Evolutionary conservation across 2,329 filamentous ascomycete genomes (phyloP).

Genomic region (Shiraia bambusicola): DNA sequence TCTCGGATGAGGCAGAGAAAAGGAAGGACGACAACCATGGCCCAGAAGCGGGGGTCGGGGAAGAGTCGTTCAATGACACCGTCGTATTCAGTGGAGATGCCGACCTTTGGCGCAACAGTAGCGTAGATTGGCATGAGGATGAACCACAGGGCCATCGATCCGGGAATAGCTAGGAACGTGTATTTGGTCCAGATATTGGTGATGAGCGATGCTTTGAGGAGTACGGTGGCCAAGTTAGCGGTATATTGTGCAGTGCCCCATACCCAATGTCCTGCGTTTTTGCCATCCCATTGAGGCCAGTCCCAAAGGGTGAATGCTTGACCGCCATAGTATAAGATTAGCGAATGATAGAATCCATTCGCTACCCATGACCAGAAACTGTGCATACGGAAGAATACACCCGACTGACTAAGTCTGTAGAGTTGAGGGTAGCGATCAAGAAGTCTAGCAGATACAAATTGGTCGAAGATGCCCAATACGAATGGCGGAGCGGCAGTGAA

Average conservation of each 20-base stretch:
- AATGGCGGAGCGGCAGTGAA: constrained; percentile 94
- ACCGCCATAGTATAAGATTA: constrained; percentile 85
- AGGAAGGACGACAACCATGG: constrained; percentile 80
- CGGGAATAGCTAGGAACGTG: constrained; percentile 90
- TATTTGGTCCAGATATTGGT: constrained; percentile 99
- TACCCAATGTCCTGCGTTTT: constrained; percentile 89
- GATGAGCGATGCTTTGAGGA: constrained; percentile 91
- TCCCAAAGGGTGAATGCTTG: constrained; percentile 82
- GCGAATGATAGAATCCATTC: constrained; percentile 93
- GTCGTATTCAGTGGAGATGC: constrained; percentile 79
- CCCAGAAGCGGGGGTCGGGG: constrained; percentile 82
- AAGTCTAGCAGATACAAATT: constrained; percentile 91
- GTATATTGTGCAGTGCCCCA: constrained; percentile 97
- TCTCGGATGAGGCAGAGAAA: constrained; percentile 82
- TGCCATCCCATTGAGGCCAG: constrained; percentile 74
- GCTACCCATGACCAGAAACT: constrained; percentile 91
- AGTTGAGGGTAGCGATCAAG: constrained; percentile 95
- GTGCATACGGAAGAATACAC: constrained; percentile 88
- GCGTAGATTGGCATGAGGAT: constrained; percentile 86
- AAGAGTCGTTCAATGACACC: constrained; percentile 83
- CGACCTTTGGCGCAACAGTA: constrained; percentile 77
- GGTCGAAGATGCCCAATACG: constrained; percentile 93
- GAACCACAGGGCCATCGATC: constrained; percentile 89
- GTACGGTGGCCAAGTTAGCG: constrained; percentile 85
- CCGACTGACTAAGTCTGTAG: constrained; percentile 89